phyloP scores from a whole-genome alignment of 495 filamentous ascomycete species.

The Aspergillus egyptiacus region DNA sequence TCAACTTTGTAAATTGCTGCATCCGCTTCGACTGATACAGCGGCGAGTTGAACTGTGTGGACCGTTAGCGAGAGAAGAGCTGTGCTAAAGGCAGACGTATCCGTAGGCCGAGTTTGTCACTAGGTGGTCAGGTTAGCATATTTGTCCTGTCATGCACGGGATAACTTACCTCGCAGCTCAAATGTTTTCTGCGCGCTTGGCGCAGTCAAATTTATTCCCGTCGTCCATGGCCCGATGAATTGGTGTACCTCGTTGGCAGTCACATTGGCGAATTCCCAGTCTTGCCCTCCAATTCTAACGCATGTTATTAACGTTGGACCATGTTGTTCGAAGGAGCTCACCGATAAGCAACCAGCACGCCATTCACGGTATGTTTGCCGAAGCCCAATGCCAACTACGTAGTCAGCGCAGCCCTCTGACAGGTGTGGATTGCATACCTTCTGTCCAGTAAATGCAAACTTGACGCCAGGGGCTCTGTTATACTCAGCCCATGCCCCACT shows the following conservation, averaged over 20 bases:
- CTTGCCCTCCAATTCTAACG: slow-evolving; percentile 52
- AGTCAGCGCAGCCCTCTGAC: neutral
- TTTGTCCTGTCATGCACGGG: neutral
- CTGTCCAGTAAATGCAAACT: slow-evolving; percentile 57
- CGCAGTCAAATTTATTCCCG: slow-evolving; percentile 18
- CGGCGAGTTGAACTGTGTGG: slow-evolving; percentile 48
- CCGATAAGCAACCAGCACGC: slow-evolving; percentile 54
- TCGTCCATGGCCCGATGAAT: slow-evolving; percentile 38
- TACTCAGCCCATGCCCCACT: neutral
- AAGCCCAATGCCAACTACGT: slow-evolving; percentile 53
- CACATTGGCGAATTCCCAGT: slow-evolving; percentile 65
- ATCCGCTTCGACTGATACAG: slow-evolving; percentile 46
- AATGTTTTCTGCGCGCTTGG: slow-evolving; percentile 20
- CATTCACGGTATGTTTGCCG: slow-evolving; percentile 49
- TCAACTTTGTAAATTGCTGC: slow-evolving; percentile 48
- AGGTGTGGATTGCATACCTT: slow-evolving; percentile 28
- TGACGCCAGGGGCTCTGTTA: slow-evolving; percentile 51
- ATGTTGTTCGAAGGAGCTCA: slow-evolving; percentile 4
- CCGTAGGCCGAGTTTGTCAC: slow-evolving; percentile 65
- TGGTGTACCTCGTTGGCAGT: slow-evolving; percentile 56
- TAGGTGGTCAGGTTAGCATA: slow-evolving; percentile 23
- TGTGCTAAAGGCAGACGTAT: slow-evolving; percentile 22
- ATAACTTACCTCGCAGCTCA: slow-evolving; percentile 32
- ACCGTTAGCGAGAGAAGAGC: neutral
- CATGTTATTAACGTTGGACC: neutral